Evolutionary conservation across 345 rosid species (phyloP).

Genomic region (Jatropha curcas): DNA sequence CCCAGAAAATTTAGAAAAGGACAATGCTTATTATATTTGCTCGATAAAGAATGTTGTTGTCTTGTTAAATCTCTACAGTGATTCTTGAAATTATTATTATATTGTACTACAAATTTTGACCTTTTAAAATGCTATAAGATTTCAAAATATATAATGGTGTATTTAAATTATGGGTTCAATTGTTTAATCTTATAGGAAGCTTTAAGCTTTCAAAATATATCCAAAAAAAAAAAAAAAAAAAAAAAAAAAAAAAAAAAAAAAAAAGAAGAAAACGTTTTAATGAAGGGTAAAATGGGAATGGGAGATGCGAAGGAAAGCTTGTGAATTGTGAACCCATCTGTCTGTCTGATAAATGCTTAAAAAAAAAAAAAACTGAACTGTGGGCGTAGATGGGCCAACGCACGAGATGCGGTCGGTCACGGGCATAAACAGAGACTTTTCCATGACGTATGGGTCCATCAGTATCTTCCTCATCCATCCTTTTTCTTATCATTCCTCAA

Average conservation of each 20-base stretch:
- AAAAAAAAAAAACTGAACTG: background rate
- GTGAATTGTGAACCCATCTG: constrained; percentile 28
- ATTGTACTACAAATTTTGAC: no score
- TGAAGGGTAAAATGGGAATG: background rate
- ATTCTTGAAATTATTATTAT: no score
- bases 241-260: background rate
- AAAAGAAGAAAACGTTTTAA: background rate
- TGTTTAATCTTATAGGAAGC: no score
- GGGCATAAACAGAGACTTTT: constrained; percentile 21
- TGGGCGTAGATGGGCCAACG: constrained; percentile 12
- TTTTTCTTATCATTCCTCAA: no score
- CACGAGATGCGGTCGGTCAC: constrained; percentile 49
- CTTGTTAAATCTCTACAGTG: no score
- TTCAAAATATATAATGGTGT: no score
- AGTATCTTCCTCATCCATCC: background rate
- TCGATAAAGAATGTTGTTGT: no score
- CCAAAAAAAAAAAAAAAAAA: no score
- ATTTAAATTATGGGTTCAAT: no score
- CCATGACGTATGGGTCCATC: background rate
- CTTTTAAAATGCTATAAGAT: no score
- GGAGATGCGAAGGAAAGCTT: background rate
- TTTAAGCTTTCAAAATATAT: no score
- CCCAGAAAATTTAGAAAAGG: background rate
- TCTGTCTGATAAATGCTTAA: background rate
- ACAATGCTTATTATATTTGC: no score